Evolutionary conservation across 768 basidiomycete species (phyloP), one percentile per base, ranked within the genome.

Genomic region (Agaricus blazei): DNA sequence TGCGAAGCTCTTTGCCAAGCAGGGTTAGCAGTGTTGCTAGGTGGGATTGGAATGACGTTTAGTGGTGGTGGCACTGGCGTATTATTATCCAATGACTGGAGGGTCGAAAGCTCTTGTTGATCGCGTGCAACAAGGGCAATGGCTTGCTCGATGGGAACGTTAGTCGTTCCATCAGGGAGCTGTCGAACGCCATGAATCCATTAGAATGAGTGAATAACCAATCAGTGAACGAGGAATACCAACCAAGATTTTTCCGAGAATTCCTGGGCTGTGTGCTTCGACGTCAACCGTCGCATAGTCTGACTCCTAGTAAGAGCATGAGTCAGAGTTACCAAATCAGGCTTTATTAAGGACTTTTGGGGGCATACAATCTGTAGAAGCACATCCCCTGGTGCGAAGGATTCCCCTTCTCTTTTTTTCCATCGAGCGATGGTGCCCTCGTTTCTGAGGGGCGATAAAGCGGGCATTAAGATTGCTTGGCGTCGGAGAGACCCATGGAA

Each of bases 271-370:
- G 71, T 95, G 94, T 12, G 97, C 94, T 72, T 99, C 97, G 7
- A 99, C 96, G 68, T 99, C 97, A 65, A 98, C 97, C 3, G 93
- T 95, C 9, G 96, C 90, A 71, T 93, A 93, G 77, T 93, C 91
- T 38, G 91, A 93, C 77, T 93, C 91, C 91, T 93, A 70, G 54
- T 40, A 29, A 27, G 23, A 29, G n/a, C 9, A 15, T 56, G 54
- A 56, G 34, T 56, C 54, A 45, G 36, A 38, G 27, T 2, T 26
- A 14, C n/a, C 29, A 19, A 44, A 12, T 7, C 7, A 15, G 23
- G 24, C 44, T 34, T 34, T 15, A 14, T 15, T n/a, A 47, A 11
- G 46, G 40, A 14, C 12, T 14, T 19, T 19, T 19, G 19, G 19
- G 19, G 45, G 75, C 87, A 61, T 62, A 94, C 93, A 63, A 96